These are phyloP conservation scores for Nemania sp. DNA, from an alignment of 2,329 filamentous ascomycete genomes.

Conservation along the genomic window DNA sequence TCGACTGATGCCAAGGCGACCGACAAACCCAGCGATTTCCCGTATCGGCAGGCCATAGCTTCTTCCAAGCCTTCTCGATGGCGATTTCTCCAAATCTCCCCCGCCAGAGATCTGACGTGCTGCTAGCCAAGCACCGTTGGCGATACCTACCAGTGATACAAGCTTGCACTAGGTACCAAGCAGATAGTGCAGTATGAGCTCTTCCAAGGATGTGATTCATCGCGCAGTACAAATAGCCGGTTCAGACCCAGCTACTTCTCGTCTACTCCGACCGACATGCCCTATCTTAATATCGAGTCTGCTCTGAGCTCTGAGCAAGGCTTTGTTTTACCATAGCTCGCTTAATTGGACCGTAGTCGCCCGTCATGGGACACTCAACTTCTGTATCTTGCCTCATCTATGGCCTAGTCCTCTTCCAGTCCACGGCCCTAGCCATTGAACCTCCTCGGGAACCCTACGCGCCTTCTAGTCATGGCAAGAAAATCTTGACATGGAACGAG, in stretches of 20 bases:
- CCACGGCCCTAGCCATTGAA: conserved; percentile 45
- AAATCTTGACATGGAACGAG: conserved; percentile 63
- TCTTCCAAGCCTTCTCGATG: conserved; percentile 6
- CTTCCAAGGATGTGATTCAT: neutral
- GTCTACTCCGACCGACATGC: neutral
- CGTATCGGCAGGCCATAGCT: conserved; percentile 19
- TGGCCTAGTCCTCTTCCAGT: conserved; percentile 25
- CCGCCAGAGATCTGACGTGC: conserved; percentile 13
- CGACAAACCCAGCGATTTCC: conserved; percentile 16
- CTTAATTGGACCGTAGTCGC: neutral
- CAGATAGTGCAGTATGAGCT: conserved; percentile 5
- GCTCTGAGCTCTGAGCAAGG: neutral
- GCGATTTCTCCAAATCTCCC: conserved; percentile 14
- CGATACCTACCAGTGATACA: conserved; percentile 3
- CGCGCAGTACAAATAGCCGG: conserved; percentile 1
- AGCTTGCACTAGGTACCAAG: conserved; percentile 9
- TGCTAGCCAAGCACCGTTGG: conserved; percentile 5
- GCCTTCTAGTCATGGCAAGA: conserved; percentile 58
- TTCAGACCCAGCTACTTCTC: neutral
- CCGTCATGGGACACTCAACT: conserved; percentile 27
- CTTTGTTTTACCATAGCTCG: neutral
- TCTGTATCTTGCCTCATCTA: conserved; percentile 18
- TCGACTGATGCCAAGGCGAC: conserved; percentile 23
- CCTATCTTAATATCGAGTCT: neutral
- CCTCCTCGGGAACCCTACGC: conserved; percentile 57